These are phyloP conservation scores for Fusarium clavum DNA, from an alignment of 2,329 filamentous ascomycete genomes.

Conservation along the genomic window DNA sequence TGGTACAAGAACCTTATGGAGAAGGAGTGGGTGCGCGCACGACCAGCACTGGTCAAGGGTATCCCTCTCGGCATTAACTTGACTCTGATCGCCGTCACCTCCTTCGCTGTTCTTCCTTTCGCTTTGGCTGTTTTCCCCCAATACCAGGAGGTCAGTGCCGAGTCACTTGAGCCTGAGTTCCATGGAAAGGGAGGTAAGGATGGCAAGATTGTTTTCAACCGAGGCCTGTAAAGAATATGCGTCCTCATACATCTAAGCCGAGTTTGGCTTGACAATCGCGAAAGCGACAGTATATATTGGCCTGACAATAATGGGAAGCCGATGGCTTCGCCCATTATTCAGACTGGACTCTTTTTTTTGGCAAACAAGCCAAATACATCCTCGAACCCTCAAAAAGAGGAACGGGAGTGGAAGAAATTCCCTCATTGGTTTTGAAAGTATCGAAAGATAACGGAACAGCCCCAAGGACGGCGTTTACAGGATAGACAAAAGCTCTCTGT, in stretches of 20 bases:
- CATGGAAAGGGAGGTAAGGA: constrained; percentile 80
- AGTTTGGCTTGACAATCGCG: neutral
- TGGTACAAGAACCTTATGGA: constrained; percentile 59
- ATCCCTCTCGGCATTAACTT: constrained; percentile 84
- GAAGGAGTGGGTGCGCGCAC: constrained; percentile 81
- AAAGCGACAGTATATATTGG: constrained; percentile 4
- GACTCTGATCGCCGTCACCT: constrained; percentile 86
- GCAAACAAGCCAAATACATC: neutral
- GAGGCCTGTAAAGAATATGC: constrained; percentile 76
- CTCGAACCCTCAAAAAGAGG: neutral
- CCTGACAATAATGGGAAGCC: neutral
- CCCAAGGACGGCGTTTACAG: constrained; percentile 27
- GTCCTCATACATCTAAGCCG: neutral
- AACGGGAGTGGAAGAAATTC: neutral
- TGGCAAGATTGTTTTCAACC: constrained; percentile 94
- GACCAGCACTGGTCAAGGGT: constrained; percentile 70
- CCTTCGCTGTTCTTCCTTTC: constrained; percentile 87
- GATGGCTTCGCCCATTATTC: neutral
- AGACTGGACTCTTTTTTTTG: neutral
- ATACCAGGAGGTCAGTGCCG: constrained; percentile 81
- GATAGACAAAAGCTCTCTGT: constrained; percentile 19
- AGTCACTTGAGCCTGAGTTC: constrained; percentile 86
- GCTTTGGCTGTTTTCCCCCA: constrained; percentile 94
- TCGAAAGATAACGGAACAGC: neutral
- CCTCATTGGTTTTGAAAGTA: neutral